Percentiles rank a stretch among this genome's conserved stretches.
Evolutionary conservation across 108 stramenopile species (phyloP).

Genomic region (Poteriospumella lacustris): DNA sequence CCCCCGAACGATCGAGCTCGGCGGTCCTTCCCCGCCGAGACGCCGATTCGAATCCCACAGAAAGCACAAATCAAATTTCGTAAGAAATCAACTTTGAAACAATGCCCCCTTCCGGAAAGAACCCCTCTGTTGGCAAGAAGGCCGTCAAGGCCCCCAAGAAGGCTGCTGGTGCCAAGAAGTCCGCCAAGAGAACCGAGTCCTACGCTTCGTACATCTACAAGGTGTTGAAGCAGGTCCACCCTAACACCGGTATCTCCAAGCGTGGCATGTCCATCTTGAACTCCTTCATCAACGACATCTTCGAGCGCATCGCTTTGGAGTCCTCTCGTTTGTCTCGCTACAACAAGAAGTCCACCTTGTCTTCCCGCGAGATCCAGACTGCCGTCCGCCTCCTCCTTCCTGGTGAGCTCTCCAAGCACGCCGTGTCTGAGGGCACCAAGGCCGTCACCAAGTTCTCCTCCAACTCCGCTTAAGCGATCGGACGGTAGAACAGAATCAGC

Average conservation of each 20-base stretch:
- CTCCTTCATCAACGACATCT: conserved; percentile 88
- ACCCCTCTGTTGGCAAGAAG: no score
- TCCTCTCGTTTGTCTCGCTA: conserved; percentile 79
- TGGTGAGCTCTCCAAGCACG: conserved; percentile 88
- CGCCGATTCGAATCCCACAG: no score
- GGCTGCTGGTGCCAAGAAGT: background rate
- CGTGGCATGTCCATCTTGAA: conserved; percentile 86
- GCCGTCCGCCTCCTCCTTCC: conserved; percentile 80
- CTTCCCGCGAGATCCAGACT: conserved; percentile 82
- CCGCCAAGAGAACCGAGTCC: conserved; percentile 58
- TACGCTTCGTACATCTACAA: conserved; percentile 86
- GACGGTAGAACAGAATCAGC: no score
- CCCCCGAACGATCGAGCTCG: no score
- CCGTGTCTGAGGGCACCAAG: conserved; percentile 65
- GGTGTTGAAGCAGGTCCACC: conserved; percentile 73
- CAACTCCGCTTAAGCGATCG: background rate
- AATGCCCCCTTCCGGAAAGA: no score
- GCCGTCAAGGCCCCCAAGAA: conserved; percentile 1
- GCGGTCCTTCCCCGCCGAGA: no score
- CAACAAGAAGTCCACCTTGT: conserved; percentile 89
- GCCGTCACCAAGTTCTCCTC: conserved; percentile 57
- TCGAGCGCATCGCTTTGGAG: conserved; percentile 81
- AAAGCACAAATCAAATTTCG: no score
- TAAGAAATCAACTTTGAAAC: no score
- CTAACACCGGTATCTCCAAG: conserved; percentile 81